Base-by-base conservation (phyloP, 805 yeast genomes). In the Cyberlindnera xylosilytica region DNA sequence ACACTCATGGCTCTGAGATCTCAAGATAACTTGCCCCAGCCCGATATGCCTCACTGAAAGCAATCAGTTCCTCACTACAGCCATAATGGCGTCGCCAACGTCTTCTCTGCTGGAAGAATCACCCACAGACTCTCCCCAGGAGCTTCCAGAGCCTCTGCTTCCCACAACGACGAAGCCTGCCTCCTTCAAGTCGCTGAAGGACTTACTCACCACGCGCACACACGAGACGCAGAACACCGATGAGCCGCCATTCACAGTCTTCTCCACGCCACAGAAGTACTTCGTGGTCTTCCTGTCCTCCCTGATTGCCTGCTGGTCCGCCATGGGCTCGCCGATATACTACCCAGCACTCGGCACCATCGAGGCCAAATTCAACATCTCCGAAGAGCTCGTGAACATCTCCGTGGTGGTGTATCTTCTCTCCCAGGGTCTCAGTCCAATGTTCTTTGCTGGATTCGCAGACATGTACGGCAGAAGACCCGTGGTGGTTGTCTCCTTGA, bases 391-490 rank as follows among this genome's bases (percentile, higher is more conserved):
- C 41, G 78, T 81, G 41, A 85, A 87, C 56, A 54, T 84, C 13
- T 78, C 95, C 1, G 83, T 89, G 27, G 89, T 88, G 1, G 81
- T 86, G 0, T 88, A 87, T 53, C 72, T 85, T 39, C 59, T 86
- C 10, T 73, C 83, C 41, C 97, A 88, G 63, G 96, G 95, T 2
- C 44, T 86, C 0, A 63, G 85, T 0, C 97, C 97, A 0, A 72
- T 84, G 1, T 58, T 87, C 13, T 71, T 81, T 58, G 83, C 87
- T 0, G 70, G 79, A 4, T 53, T 86, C 18, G 84, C 91, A 0
- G 97, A 88, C 57, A 57, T 67, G 3, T 64, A 61, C 55, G 96
- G 96, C 0, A 73, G 95, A 53, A 64, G 96, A 38, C 89, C 93
- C 0, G 69, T 82, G 0, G 67, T 83, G 16, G 39, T 85, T 24